These are phyloP conservation scores for Prosopis cineraria DNA, from an alignment of 306 rosid genomes.

Conservation along the genomic window DNA sequence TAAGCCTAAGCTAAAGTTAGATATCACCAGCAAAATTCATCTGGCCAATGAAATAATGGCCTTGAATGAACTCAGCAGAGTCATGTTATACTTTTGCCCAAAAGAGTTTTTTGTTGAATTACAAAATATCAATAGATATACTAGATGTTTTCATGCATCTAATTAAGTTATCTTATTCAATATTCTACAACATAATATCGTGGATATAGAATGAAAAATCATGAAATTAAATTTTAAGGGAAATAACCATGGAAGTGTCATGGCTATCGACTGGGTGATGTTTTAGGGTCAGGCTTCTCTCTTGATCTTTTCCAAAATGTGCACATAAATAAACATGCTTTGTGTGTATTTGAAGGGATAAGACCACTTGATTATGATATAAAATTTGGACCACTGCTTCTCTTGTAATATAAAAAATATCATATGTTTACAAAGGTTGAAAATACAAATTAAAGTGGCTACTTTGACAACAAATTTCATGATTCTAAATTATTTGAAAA, in stretches of 20 bases:
- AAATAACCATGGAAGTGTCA: background rate
- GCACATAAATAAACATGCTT: background rate
- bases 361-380: background rate
- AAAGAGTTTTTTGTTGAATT: background rate
- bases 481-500: background rate
- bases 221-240: background rate
- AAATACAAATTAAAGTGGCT: background rate
- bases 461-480: background rate
- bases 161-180: background rate
- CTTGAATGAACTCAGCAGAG: background rate
- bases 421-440: background rate
- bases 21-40: background rate
- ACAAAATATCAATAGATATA: background rate
- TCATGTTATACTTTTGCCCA: background rate
- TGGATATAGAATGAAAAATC: background rate
- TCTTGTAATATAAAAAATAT: background rate
- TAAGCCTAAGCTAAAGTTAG: background rate
- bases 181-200: background rate
- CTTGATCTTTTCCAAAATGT: background rate
- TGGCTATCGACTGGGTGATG: background rate
- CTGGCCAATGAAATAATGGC: background rate
- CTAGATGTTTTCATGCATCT: background rate
- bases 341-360: background rate
- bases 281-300: background rate
- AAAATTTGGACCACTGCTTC: background rate